Evolutionary conservation across 352 stramenopile species (phyloP), one percentile per base, ranked within the genome.

Genomic region (Pythium monospermum): DNA sequence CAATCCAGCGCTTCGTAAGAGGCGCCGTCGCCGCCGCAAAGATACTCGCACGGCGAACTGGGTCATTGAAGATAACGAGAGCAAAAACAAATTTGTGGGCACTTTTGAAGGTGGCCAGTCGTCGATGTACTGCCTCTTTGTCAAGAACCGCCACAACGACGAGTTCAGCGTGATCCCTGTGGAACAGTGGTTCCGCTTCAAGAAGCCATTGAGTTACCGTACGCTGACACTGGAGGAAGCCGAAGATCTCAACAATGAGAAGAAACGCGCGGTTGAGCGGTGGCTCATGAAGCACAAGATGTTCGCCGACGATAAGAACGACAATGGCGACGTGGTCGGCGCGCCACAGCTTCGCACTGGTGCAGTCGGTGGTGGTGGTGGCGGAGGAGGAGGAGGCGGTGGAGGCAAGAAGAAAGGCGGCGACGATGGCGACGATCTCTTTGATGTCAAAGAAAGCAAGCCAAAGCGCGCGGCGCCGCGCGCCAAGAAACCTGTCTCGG

Each of bases 281-380:
- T 91, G 83, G 80, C 73, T 94, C 45, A 94, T 91, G 81, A 88
- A 89, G 64, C 82, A 92, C 68, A 88, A 87, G 64, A 75, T 92
- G 43, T 80, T 83, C 21, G 71, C 73, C 19, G 81, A 91, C 23
- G 80, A 91, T 39, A 87, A 84, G 59, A 48, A 49, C 21, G 81
- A 87, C 23, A 47, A 21, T 23, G 61, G 57, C 18, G 75, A 86
- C 33, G 72, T 81, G 2, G 74, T 91, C 8, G 83, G 75, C 38
- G 77, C 70, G 2, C 76, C 83, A 4, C 73, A 74, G 18, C 65
- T 94, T 22, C 77, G 78, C 27, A 94, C 81, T 22, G 83, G 83
- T 7, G 80, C 81, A 0, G 43, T 91, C 8, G 64, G 56, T 33
- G 63, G 40, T 16, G 46, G 43, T n/a, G 61, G 49, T 4, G 61